Conservation (phyloP, 140 eudicot species). For the Senecio squalidus region DNA sequence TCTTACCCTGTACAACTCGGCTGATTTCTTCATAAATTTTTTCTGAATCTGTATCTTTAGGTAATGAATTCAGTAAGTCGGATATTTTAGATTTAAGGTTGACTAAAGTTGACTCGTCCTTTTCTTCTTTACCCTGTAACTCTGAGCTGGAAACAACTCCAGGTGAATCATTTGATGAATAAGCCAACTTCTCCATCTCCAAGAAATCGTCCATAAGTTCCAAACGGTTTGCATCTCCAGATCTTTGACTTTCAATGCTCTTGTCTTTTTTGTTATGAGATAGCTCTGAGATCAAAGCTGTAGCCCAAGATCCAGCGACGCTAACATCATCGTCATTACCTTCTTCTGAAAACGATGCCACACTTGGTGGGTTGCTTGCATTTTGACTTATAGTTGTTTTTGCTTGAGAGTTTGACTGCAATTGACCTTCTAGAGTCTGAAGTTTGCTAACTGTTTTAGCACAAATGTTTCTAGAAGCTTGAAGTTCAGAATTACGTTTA, state of each 20-base stretch:
- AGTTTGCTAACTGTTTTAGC: constrained; percentile 88
- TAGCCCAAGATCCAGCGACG: constrained; percentile 79
- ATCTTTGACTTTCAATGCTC: constrained; percentile 42
- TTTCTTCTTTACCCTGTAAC: constrained; percentile 17
- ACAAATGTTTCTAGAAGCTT: constrained; percentile 73
- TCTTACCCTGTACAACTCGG: constrained; percentile 41
- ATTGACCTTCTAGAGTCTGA: constrained; percentile 65
- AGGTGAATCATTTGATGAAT: constrained; percentile 46
- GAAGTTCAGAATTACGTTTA: constrained; percentile 79
- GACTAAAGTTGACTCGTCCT: constrained; percentile 17
- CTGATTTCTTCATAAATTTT: constrained; percentile 46
- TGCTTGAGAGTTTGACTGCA: constrained; percentile 37
- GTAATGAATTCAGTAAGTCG: constrained; percentile 41
- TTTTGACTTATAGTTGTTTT: constrained; percentile 35
- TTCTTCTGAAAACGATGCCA: constrained; percentile 75
- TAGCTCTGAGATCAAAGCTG: constrained; percentile 50
- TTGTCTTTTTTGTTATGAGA: constrained; percentile 54
- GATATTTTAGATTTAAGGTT: constrained; percentile 50
- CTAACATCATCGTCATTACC: constrained; percentile 74
- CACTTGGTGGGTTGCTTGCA: constrained; percentile 64
- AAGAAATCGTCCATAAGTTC: constrained; percentile 97
- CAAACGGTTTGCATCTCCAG: constrained; percentile 53
- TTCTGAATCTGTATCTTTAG: constrained; percentile 45
- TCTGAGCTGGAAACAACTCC: constrained; percentile 24
- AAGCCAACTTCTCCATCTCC: constrained; percentile 96